Evolutionary conservation across 2,329 filamentous ascomycete genomes (phyloP).

Genomic region (Calycina herbarum): DNA sequence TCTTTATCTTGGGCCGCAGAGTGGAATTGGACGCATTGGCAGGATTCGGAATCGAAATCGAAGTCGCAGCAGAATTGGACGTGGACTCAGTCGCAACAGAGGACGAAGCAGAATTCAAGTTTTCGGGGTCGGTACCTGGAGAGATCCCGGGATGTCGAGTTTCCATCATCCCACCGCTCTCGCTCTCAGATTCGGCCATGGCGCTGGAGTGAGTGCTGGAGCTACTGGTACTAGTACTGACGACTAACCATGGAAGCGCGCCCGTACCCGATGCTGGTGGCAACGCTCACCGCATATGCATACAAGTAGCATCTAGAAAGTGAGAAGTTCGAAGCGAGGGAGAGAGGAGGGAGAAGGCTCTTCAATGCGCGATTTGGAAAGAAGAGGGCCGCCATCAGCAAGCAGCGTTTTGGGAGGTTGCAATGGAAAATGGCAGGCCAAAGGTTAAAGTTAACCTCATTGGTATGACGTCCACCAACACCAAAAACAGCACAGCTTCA

Average conservation of each 20-base stretch:
- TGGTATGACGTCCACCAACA: background rate
- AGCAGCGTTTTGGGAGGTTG: background rate
- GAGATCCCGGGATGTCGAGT: background rate
- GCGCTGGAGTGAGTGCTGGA: conserved; percentile 4
- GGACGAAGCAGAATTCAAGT: conserved; percentile 5
- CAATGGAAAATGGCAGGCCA: background rate
- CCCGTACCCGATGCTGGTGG: background rate
- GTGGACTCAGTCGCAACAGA: background rate
- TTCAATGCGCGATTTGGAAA: background rate
- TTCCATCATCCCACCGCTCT: background rate
- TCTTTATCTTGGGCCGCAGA: conserved; percentile 17
- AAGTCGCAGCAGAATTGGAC: background rate
- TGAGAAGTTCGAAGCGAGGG: background rate
- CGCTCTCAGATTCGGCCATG: background rate
- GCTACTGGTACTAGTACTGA: background rate
- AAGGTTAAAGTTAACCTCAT: background rate
- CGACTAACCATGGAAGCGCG: background rate
- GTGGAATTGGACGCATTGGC: conserved; percentile 14
- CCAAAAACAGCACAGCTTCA: background rate
- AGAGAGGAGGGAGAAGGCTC: background rate
- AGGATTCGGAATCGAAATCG: background rate
- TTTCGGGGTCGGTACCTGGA: background rate
- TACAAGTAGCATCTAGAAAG: background rate
- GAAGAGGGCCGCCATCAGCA: background rate
- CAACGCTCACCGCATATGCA: conserved; percentile 3